Base-by-base conservation (phyloP, 805 yeast species). In the Pichia exigua region DNA sequence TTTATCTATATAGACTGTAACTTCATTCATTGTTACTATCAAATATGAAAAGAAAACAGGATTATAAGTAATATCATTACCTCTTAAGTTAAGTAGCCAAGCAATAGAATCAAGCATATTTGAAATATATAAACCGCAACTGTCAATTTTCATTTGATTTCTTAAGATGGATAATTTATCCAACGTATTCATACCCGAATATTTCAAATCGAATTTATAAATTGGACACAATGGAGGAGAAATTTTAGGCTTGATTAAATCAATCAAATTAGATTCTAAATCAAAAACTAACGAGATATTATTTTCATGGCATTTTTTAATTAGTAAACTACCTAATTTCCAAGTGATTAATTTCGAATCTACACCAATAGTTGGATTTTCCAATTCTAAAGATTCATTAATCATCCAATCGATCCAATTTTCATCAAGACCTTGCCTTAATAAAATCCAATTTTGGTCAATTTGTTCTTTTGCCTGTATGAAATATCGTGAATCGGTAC, bases 401-500 rank as follows among this genome's bases (percentile, higher is more conserved):
- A 82, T 71, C 45, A 83, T 78, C 85, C 89, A 94, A 49, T 83
- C 82, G 55, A 81, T 81, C 98, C 98, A 92, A 8, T 85, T 73
- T 15, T 83, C 86, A n/a, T 77, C 74, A 38, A 75, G 71, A 4
- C 96, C 96, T 65, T 85, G 95, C 63, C 85, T 90, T 54, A 94
- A 73, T 45, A 94, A 69, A 2, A 70, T 67, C 98, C 98, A 94
- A 61, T 82, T 81, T 40, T 68, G 62, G 64, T 88, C 95, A 50
- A 94, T 72, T 69, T 94, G 94, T 52, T 83, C 79, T 22, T 77
- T 80, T 1, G 98, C 98, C 69, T 94, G 99, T 53, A 87, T 73
- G 66, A 89, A 94, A 70, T 94, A 94, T 57, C 99, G 76, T 2
- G 98, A 98, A 68, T 94, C 99, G 0, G 99, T 94, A 10, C 95